These are phyloP conservation scores for Pyrrhoderma noxium DNA, from an alignment of 1,284 basidiomycete species.

Conservation along the genomic window DNA sequence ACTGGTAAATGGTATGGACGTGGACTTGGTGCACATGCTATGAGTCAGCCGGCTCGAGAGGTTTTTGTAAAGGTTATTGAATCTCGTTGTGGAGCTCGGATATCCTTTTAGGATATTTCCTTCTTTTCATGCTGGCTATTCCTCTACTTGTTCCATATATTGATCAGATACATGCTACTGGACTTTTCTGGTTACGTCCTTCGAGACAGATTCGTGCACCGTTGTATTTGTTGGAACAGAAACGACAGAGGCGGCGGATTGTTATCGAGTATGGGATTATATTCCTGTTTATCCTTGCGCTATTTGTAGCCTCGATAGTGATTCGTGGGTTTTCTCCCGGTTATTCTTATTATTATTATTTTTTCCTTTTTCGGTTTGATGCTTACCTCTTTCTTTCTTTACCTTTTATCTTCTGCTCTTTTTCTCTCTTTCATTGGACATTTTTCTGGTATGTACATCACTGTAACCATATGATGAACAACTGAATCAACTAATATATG, in stretches of 20 bases:
- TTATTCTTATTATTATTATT: constrained; percentile 3
- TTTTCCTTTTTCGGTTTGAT: too few species aligned
- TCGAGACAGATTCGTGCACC: constrained; percentile 92
- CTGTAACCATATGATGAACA: too few species aligned
- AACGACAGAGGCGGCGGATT: constrained; percentile 80
- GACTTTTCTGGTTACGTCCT: constrained; percentile 72
- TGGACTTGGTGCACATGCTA: constrained; percentile 78
- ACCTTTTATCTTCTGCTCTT: background rate
- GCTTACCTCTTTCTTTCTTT: background rate
- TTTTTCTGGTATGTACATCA: too few species aligned
- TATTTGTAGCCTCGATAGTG: constrained; percentile 73
- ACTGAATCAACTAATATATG: too few species aligned
- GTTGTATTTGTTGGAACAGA: constrained; percentile 85
- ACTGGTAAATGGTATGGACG: constrained; percentile 95
- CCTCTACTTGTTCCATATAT: constrained; percentile 69
- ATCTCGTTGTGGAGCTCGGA: constrained; percentile 76
- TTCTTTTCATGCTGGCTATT: constrained; percentile 70
- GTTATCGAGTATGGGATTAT: constrained; percentile 64
- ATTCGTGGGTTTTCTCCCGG: constrained; percentile 49
- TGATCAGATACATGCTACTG: constrained; percentile 66
- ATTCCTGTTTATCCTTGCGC: constrained; percentile 60
- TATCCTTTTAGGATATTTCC: constrained; percentile 56
- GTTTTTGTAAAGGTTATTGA: constrained; percentile 85
- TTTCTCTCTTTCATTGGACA: too few species aligned
- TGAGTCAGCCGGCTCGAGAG: constrained; percentile 87